A percentile compares a stretch with the other conserved stretches of the same genome.
phyloP scores from a whole-genome alignment of 495 filamentous ascomycete genomes.

The Hypomontagnella monticulosa region DNA sequence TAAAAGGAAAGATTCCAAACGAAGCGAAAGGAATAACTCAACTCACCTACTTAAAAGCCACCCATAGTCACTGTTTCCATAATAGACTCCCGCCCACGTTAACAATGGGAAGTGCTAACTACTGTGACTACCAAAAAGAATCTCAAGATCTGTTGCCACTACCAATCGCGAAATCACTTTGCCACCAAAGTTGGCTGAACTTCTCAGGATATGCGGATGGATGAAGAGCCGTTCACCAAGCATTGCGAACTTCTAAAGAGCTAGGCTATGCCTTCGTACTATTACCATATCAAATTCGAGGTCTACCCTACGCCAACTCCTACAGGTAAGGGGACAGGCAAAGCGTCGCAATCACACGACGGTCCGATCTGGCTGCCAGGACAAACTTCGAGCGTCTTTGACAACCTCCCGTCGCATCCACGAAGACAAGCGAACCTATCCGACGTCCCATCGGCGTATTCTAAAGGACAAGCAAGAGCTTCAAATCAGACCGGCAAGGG shows the following conservation, averaged over 20 bases:
- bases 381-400: conserved; percentile 53
- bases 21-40: conserved; percentile 21
- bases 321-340: conserved; percentile 17
- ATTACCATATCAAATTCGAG: conserved; percentile 91
- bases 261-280: conserved; percentile 77
- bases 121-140: conserved; percentile 3
- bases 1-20: conserved; percentile 6
- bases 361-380: conserved; percentile 51
- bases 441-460: conserved; percentile 56
- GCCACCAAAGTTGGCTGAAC: conserved; percentile 15
- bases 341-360: conserved; percentile 7
- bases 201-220: conserved; percentile 28
- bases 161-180: conserved; percentile 13
- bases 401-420: conserved; percentile 56
- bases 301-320: conserved; percentile 67
- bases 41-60: conserved; percentile 3
- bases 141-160: conserved; percentile 3
- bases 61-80: conserved; percentile 1
- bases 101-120: conserved; percentile 24
- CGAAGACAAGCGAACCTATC: conserved; percentile 51
- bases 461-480: conserved; percentile 26
- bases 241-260: not conserved
- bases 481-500: conserved; percentile 8
- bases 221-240: conserved; percentile 9
- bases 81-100: not conserved